These are phyloP conservation scores for Angomonas ambiguus DNA, from an alignment of 208 protist genomes.

Conservation along the genomic window DNA sequence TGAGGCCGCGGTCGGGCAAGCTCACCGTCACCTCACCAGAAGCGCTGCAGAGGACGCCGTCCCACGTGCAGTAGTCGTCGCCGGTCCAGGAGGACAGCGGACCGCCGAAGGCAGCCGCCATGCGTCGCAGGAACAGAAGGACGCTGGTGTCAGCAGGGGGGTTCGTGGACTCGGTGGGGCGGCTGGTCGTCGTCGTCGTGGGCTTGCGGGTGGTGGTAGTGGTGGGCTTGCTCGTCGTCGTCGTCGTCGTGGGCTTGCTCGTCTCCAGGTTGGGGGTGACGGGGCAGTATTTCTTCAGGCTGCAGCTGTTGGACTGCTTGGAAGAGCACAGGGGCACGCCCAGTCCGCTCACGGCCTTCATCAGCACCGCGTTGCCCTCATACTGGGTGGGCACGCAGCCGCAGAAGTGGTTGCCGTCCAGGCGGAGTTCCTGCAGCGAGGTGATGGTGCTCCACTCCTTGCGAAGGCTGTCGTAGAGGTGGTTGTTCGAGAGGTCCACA, in stretches of 20 bases:
- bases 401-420: slow-evolving; percentile 18
- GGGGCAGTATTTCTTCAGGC: not conserved
- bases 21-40: slow-evolving; percentile 17
- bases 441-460: slow-evolving; percentile 8
- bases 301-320: slow-evolving; percentile 7
- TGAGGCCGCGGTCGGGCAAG: slow-evolving; percentile 14
- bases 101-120: not conserved
- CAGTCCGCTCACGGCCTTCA: slow-evolving; percentile 1
- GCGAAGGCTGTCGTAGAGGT: slow-evolving; percentile 14
- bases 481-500: slow-evolving; percentile 21
- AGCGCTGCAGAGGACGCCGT: slow-evolving; percentile 18
- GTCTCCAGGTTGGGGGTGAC: not conserved
- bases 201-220: not conserved
- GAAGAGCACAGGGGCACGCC: slow-evolving; percentile 5
- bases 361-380: slow-evolving; percentile 15
- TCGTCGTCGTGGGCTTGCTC: not conserved
- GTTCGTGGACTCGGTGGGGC: not conserved
- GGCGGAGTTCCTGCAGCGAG: slow-evolving; percentile 15
- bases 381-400: slow-evolving; percentile 12
- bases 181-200: not conserved
- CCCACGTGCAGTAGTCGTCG: slow-evolving; percentile 12
- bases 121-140: slow-evolving; percentile 6
- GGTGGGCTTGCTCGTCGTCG: not conserved
- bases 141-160: too few relatives aligned
- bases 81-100: slow-evolving; percentile 1